Evolutionary conservation across 2,329 filamentous ascomycete genomes (phyloP).

Genomic region (Domatiomyces catenatus): DNA sequence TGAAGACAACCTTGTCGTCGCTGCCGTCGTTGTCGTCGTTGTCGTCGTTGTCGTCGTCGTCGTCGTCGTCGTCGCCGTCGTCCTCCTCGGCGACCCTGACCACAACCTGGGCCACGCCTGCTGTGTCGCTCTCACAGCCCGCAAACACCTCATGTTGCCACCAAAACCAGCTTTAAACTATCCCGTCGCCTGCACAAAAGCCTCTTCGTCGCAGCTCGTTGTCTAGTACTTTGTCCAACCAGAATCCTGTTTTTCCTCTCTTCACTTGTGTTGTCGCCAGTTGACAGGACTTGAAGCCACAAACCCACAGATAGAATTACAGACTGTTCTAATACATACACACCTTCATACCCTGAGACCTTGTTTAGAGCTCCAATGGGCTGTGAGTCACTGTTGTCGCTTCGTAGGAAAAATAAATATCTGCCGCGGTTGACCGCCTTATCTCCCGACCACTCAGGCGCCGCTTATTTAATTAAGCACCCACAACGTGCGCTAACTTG

Average conservation of each 20-base stretch:
- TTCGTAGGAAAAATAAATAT: background rate
- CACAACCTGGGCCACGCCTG: background rate
- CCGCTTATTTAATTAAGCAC: background rate
- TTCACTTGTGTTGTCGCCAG: background rate
- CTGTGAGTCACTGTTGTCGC: background rate
- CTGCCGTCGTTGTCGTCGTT: no score
- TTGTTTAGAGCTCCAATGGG: background rate
- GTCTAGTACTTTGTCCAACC: background rate
- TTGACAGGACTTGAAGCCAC: background rate
- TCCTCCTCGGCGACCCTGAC: no score
- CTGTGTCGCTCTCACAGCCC: background rate
- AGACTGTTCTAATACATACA: background rate
- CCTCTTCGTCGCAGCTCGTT: background rate
- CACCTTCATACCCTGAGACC: background rate
- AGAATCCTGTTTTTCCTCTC: background rate
- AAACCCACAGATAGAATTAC: background rate
- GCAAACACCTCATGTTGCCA: background rate
- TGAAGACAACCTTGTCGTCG: background rate
- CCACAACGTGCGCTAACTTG: no score
- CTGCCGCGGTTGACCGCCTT: background rate
- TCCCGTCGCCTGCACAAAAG: background rate
- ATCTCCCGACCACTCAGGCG: background rate
- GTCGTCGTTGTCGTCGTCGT: no score
- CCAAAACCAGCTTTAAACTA: background rate
- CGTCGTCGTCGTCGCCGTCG: no score